A percentile compares a stretch with the other conserved stretches of the same genome.
phyloP scores from a whole-genome alignment of 768 basidiomycete species.

The Boletales sp. region DNA sequence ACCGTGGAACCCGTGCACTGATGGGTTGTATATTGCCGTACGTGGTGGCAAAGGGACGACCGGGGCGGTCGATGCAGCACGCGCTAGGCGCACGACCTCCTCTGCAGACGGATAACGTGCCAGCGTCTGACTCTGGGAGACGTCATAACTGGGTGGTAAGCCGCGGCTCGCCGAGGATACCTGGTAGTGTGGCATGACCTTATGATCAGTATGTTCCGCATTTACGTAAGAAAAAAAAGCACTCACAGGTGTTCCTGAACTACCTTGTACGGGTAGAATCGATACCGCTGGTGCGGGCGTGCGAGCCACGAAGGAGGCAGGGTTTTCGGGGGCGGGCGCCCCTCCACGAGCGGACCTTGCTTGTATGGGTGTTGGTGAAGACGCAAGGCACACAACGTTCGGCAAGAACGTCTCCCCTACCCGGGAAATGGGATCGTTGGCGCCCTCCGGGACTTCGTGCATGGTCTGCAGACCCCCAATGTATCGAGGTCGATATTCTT shows the following conservation, averaged over 20 bases:
- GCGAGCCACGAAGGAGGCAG: background rate
- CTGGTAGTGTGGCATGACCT: constrained; percentile 2
- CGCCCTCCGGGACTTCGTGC: constrained; percentile 10
- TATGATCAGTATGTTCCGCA: background rate
- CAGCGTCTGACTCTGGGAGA: constrained; percentile 7
- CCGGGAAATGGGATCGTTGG: constrained; percentile 11
- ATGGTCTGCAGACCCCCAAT: constrained; percentile 3
- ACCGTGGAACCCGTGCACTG: constrained; percentile 15
- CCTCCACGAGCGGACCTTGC: constrained; percentile 1
- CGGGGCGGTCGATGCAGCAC: constrained; percentile 21
- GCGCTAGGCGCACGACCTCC: constrained; percentile 12
- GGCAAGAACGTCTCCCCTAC: constrained; percentile 13
- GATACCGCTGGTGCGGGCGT: background rate
- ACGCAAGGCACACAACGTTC: constrained; percentile 1
- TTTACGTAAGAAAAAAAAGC: background rate
- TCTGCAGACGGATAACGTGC: constrained; percentile 22
- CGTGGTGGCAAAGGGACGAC: constrained; percentile 37
- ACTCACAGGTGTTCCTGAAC: constrained; percentile 14
- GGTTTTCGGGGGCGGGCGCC: constrained; percentile 3
- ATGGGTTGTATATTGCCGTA: constrained; percentile 29
- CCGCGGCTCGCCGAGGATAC: constrained; percentile 1
- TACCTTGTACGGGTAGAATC: background rate
- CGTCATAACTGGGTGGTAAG: constrained; percentile 15
- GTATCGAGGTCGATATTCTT: background rate
- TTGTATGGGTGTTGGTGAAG: constrained; percentile 11